Evolutionary conservation across 1,284 basidiomycete species (phyloP).

Genomic region (Boletus albobrunnescens): DNA sequence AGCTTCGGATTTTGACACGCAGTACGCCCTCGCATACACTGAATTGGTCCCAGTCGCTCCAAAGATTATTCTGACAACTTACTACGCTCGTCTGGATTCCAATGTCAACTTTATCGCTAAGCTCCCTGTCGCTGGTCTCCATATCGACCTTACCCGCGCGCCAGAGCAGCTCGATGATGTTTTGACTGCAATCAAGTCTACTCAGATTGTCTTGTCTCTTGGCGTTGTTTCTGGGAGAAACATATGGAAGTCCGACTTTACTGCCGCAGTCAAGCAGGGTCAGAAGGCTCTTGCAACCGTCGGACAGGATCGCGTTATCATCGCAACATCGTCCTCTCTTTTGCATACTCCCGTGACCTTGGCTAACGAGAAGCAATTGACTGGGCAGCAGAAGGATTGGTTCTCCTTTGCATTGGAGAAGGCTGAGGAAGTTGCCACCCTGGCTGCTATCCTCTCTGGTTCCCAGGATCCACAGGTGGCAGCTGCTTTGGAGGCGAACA

Average conservation of each 20-base stretch:
- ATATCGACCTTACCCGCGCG: slow-evolving; percentile 95
- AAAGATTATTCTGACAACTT: slow-evolving; percentile 92
- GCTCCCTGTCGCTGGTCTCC: slow-evolving; percentile 91
- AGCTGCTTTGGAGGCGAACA: slow-evolving; percentile 83
- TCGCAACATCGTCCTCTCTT: slow-evolving; percentile 96
- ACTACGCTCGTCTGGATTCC: slow-evolving; percentile 94
- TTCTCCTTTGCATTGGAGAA: slow-evolving; percentile 99
- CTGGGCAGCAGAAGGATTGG: slow-evolving; percentile 92
- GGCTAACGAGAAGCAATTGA: slow-evolving; percentile 90
- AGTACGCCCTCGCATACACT: slow-evolving; percentile 82
- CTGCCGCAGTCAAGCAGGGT: slow-evolving; percentile 76
- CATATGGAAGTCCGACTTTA: slow-evolving; percentile 99
- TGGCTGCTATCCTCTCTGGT: slow-evolving; percentile 80
- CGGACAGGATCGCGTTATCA: slow-evolving; percentile 84
- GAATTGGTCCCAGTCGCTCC: slow-evolving; percentile 81
- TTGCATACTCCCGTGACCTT: slow-evolving; percentile 98
- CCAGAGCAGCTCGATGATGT: slow-evolving; percentile 87
- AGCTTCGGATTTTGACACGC: slow-evolving; percentile 74
- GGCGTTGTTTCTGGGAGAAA: slow-evolving; percentile 98
- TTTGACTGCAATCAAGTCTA: slow-evolving; percentile 79
- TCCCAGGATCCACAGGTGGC: slow-evolving; percentile 73
- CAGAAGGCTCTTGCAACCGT: slow-evolving; percentile 84
- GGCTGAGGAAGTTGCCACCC: slow-evolving; percentile 84
- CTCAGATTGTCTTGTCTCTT: slow-evolving; percentile 82
- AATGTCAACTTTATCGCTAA: slow-evolving; percentile 90